phyloP scores from a whole-genome alignment of 495 filamentous ascomycete species.

The Lichina pygmaea region DNA sequence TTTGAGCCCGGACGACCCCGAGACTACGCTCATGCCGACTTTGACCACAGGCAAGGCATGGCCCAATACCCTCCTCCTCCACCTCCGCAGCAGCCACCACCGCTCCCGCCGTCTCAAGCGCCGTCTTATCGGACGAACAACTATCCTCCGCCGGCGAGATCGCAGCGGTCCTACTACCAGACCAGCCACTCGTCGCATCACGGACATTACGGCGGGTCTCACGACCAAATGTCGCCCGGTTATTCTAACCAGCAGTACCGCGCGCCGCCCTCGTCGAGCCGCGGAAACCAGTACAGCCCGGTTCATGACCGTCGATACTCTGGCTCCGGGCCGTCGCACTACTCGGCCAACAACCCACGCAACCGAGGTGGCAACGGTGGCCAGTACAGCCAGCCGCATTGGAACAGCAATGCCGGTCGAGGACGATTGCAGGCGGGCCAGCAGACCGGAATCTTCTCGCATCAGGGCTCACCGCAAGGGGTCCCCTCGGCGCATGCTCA shows the following conservation, averaged over 20 bases:
- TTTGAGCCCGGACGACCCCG: not conserved
- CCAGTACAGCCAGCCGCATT: conserved; percentile 23
- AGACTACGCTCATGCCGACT: no score
- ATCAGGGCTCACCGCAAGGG: conserved; percentile 5
- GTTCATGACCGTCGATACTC: conserved; percentile 25
- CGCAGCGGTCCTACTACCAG: conserved; percentile 25
- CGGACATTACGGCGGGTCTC: conserved; percentile 21
- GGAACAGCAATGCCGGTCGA: conserved; percentile 24
- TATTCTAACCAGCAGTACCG: conserved; percentile 22
- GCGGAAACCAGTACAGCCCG: conserved; percentile 24
- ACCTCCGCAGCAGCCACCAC: conserved; percentile 4
- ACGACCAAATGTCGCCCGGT: conserved; percentile 21
- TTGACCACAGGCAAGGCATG: conserved; percentile 5
- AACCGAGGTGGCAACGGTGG: conserved; percentile 4
- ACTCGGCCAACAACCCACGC: conserved; percentile 7
- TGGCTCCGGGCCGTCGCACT: conserved; percentile 14
- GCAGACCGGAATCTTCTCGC: conserved; percentile 10
- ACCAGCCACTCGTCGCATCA: conserved; percentile 20
- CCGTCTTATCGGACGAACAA: conserved; percentile 21
- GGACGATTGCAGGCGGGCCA: conserved; percentile 10
- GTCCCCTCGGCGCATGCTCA: conserved; percentile 4
- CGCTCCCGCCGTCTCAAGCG: conserved; percentile 6
- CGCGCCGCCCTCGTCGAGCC: conserved; percentile 25
- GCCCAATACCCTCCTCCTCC: conserved; percentile 5
- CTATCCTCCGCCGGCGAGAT: conserved; percentile 15